Conservation (phyloP, 768 basidiomycete species). For the Sistotremastrum niveocremeum region DNA sequence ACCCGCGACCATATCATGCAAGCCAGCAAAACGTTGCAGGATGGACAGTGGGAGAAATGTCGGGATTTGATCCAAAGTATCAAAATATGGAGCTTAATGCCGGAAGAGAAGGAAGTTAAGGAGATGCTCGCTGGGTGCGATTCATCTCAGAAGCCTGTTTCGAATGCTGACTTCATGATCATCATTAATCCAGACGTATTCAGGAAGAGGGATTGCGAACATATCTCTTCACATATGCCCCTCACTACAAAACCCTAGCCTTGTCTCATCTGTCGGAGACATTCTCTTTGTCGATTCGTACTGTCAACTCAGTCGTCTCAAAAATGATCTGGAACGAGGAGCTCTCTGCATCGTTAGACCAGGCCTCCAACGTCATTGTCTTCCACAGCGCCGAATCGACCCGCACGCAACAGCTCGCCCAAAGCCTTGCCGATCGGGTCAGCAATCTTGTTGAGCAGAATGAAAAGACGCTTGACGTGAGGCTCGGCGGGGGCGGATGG, state of each 20-base stretch:
- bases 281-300: slow-evolving; percentile 68
- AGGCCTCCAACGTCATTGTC: slow-evolving; percentile 77
- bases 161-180: not conserved
- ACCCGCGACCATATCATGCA: slow-evolving; percentile 99
- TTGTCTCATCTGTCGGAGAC: slow-evolving; percentile 76
- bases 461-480: slow-evolving; percentile 77
- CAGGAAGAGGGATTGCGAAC: slow-evolving; percentile 96
- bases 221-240: slow-evolving; percentile 95
- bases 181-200: slow-evolving; percentile 55
- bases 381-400: slow-evolving; percentile 88
- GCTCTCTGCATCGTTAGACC: slow-evolving; percentile 84
- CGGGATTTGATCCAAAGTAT: slow-evolving; percentile 88
- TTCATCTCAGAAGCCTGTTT: not conserved
- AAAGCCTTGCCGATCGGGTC: slow-evolving; percentile 79
- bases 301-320: slow-evolving; percentile 83
- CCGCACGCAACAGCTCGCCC: slow-evolving; percentile 81
- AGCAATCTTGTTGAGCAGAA: slow-evolving; percentile 80
- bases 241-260: slow-evolving; percentile 85
- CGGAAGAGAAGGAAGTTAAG: slow-evolving; percentile 74
- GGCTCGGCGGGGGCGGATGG: slow-evolving; percentile 63
- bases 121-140: slow-evolving; percentile 88
- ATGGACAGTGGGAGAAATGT: slow-evolving; percentile 95
- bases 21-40: slow-evolving; percentile 90
- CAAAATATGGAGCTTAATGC: slow-evolving; percentile 97
- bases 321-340: slow-evolving; percentile 99